These are phyloP conservation scores for Botrytis byssoidea DNA, from an alignment of 2,329 filamentous ascomycete species.

Conservation along the genomic window DNA sequence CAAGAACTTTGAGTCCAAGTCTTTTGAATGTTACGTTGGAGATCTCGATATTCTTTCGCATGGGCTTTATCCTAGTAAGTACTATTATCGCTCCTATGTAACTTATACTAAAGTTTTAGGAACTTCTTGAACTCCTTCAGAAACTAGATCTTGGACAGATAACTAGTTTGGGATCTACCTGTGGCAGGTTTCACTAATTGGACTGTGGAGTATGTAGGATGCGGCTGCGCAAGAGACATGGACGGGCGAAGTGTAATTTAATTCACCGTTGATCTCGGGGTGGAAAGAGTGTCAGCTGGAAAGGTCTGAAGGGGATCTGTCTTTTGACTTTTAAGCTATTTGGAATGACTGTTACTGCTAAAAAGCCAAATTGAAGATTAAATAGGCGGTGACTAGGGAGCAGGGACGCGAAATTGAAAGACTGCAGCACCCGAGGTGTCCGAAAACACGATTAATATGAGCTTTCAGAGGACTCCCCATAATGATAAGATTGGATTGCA, in stretches of 20 bases:
- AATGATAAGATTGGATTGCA: background rate
- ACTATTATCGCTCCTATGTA: background rate
- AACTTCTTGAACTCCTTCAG: background rate
- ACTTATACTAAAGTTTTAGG: background rate
- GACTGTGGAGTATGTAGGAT: background rate
- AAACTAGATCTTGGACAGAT: background rate
- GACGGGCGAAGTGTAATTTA: background rate
- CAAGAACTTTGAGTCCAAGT: background rate
- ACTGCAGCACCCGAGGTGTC: background rate
- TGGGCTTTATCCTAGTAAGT: background rate
- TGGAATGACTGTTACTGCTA: background rate
- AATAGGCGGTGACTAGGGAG: background rate
- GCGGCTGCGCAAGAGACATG: background rate
- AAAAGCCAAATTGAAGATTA: background rate
- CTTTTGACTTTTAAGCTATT: background rate
- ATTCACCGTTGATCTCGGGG: background rate
- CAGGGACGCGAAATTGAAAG: background rate
- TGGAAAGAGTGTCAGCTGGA: background rate
- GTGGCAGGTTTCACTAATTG: background rate
- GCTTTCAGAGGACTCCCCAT: background rate
- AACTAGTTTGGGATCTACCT: background rate
- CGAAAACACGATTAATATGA: background rate
- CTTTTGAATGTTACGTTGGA: background rate
- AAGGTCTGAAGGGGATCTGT: background rate
- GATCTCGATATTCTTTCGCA: background rate